Base-by-base conservation (phyloP, 495 filamentous ascomycete species). In the Aspergillus carlsbadensis region DNA sequence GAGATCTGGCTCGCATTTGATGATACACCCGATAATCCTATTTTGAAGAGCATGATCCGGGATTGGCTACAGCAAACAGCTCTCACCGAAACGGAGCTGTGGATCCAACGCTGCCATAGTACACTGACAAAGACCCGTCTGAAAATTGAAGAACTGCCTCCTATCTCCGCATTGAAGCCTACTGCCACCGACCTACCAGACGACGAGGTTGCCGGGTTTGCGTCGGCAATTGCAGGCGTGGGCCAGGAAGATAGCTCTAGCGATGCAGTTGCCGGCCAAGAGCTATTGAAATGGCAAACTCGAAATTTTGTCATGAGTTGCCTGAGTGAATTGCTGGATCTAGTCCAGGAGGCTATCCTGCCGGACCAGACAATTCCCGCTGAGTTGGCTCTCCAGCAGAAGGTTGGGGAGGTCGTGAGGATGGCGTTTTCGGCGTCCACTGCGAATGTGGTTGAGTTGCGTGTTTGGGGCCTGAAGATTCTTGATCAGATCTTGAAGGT, bases 361-460 rank as follows among this genome's bases (percentile, higher is more conserved):
- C 82, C 81, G 37, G 87, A 89, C 34, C 81, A 84, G 24, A 83
- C 89, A 20, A 88, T 90, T 18, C 73, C 81, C 7, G 87, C 90
- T 2, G 85, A 91, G 59, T 61, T 82, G 31, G 87, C 87, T 3
- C 79, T 99, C 40, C 91, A 97, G 67, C 81, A 83, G 42, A 88
- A 86, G 61, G 84, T 98, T 43, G 92, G 89, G 15, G 94, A 98
- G 64, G 87, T 99, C n/a, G 88, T 98, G 35, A 83, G 92, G 52
- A 95, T 98, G 82, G 94, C 94, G 0, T 99, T 99, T 68, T 96
- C 94, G 11, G 93, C 94, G 2, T 98, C 95, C 4, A 99, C 94
- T 6, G 91, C 94, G 5, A 88, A 87, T 53, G 92, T 99, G 0
- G 83, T 97, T 15, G 86, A 96, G 65, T 79, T 98, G 36, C 81